Evolutionary conservation across 2,329 filamentous ascomycete species (phyloP).

Genomic region (Colletotrichum destructivum): DNA sequence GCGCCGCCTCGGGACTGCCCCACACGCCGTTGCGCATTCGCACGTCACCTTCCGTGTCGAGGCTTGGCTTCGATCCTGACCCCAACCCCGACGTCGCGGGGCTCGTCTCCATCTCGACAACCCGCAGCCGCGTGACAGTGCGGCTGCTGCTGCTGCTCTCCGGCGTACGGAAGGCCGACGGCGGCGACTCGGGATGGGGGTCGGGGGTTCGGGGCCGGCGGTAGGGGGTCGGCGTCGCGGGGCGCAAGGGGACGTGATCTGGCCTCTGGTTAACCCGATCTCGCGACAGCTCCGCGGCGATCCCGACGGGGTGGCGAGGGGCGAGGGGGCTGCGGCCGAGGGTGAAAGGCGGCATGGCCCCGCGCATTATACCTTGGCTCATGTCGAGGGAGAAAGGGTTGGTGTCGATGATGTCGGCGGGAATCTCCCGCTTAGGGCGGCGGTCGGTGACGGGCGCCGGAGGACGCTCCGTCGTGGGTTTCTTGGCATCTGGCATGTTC

Average conservation of each 20-base stretch:
- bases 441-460: neutral
- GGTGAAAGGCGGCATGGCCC: conserved; percentile 10
- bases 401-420: neutral
- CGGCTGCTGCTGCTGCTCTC: neutral
- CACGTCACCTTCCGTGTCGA: conserved; percentile 32
- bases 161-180: neutral
- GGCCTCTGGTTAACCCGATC: neutral
- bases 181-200: neutral
- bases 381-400: conserved; percentile 2
- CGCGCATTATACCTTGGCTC: conserved; percentile 13
- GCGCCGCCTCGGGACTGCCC: neutral
- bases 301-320: conserved; percentile 5
- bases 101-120: neutral
- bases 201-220: neutral
- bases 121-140: neutral
- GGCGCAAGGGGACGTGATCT: neutral
- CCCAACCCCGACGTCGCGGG: neutral
- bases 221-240: neutral
- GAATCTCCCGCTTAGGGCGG: neutral
- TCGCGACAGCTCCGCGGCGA: conserved; percentile 7
- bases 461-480: neutral
- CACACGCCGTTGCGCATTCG: conserved; percentile 19
- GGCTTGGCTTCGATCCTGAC: conserved; percentile 5
- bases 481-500: neutral
- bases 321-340: neutral